These are phyloP conservation scores for Candida hungchunana DNA, from an alignment of 805 yeast species.

Conservation along the genomic window DNA sequence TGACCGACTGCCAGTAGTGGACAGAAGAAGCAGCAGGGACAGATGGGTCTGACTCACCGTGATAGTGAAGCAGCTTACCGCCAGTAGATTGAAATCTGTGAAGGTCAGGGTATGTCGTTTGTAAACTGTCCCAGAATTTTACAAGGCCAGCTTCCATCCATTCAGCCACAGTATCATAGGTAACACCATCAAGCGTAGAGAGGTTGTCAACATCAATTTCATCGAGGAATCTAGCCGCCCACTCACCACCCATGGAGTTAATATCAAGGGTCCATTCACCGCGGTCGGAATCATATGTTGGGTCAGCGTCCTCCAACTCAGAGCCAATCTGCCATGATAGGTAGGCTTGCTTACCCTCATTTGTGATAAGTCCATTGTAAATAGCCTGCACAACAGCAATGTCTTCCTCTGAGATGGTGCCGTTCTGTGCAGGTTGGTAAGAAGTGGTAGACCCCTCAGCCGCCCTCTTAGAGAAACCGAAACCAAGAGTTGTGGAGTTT, in stretches of 20 bases:
- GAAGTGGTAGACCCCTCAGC: slow-evolving; percentile 1
- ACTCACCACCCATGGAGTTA: slow-evolving; percentile 2
- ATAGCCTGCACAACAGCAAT: not conserved
- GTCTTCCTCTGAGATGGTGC: slow-evolving; percentile 2
- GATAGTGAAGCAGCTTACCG: slow-evolving; percentile 3
- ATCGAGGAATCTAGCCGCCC: not conserved
- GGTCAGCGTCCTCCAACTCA: slow-evolving; percentile 1
- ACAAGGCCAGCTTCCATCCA: slow-evolving; percentile 1
- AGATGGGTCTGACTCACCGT: slow-evolving; percentile 5
- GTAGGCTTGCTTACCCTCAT: slow-evolving; percentile 3
- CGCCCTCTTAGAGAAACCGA: slow-evolving; percentile 4
- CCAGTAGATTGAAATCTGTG: not conserved
- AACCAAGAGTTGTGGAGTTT: slow-evolving; percentile 2
- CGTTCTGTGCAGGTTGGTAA: slow-evolving; percentile 2
- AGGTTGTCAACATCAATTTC: slow-evolving; percentile 1
- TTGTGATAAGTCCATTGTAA: slow-evolving; percentile 1
- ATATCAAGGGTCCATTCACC: not conserved
- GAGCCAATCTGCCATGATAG: slow-evolving; percentile 1
- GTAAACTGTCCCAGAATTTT: slow-evolving; percentile 2
- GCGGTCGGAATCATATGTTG: not conserved
- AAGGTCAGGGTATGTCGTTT: slow-evolving; percentile 3
- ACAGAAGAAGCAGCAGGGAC: slow-evolving; percentile 4
- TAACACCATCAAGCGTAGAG: not conserved
- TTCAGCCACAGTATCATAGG: slow-evolving; percentile 1
- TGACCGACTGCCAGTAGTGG: slow-evolving; percentile 6